These are phyloP conservation scores for Candida chilensis DNA, from an alignment of 805 yeast species.

Conservation along the genomic window DNA sequence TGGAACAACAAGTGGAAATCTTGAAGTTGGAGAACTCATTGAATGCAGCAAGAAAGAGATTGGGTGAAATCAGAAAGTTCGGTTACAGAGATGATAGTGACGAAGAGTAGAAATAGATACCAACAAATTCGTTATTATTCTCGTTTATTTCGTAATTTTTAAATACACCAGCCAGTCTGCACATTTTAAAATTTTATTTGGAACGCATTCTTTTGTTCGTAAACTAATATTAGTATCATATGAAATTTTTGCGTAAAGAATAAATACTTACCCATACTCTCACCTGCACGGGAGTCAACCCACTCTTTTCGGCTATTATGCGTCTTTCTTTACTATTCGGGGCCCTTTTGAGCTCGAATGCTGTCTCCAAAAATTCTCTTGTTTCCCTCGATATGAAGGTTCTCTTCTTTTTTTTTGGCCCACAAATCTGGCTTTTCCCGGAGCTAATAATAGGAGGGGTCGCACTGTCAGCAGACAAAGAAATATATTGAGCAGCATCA, in stretches of 20 bases:
- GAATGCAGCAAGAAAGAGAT: constrained; percentile 61
- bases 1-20: constrained; percentile 92
- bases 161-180: neutral
- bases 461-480: neutral
- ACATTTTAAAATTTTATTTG: constrained; percentile 3
- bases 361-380: constrained; percentile 5
- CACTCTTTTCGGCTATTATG: constrained; percentile 11
- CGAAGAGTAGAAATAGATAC: constrained; percentile 24
- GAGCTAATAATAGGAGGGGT: neutral
- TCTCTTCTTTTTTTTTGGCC: neutral
- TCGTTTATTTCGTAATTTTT: constrained; percentile 2
- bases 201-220: constrained; percentile 13
- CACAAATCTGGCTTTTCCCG: neutral
- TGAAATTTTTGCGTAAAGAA: too few relatives aligned
- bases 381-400: neutral
- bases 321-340: constrained; percentile 13
- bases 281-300: constrained; percentile 11
- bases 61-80: constrained; percentile 77
- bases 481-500: neutral
- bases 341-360: constrained; percentile 5
- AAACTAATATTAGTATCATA: constrained; percentile 9
- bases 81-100: constrained; percentile 65
- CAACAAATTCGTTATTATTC: constrained; percentile 11
- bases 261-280: constrained; percentile 16
- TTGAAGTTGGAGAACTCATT: constrained; percentile 73